A percentile compares a stretch with the other conserved stretches of the same genome.
Evolutionary conservation across 345 rosid genomes (phyloP).

Genomic region (Isatis tinctoria): DNA sequence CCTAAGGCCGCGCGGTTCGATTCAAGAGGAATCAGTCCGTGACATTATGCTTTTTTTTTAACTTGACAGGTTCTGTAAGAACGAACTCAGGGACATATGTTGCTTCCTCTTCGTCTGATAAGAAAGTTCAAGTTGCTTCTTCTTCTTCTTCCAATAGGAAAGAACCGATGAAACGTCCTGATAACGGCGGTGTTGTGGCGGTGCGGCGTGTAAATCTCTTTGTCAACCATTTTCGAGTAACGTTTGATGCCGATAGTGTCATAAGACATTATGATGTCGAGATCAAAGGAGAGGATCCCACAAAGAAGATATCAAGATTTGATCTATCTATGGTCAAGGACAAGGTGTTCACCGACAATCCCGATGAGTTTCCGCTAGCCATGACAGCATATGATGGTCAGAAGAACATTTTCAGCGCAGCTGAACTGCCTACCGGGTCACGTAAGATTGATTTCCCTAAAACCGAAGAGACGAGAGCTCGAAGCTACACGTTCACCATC

Average conservation of each 20-base stretch:
- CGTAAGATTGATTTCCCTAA: conserved; percentile 39
- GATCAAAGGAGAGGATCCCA: conserved; percentile 39
- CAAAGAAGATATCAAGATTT: conserved; percentile 41
- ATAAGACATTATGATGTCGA: conserved; percentile 67
- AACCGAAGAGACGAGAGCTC: conserved; percentile 41
- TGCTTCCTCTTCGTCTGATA: conserved; percentile 11
- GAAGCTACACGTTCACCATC: conserved; percentile 38
- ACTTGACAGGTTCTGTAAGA: conserved; percentile 16
- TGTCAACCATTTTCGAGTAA: conserved; percentile 64
- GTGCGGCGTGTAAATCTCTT: conserved; percentile 38
- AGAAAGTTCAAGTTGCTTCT: conserved; percentile 8
- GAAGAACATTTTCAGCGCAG: conserved; percentile 76
- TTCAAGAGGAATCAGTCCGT: no score
- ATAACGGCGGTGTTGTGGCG: conserved; percentile 52
- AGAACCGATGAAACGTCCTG: conserved; percentile 56
- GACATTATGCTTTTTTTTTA: neutral
- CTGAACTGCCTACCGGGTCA: conserved; percentile 46
- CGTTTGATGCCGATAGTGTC: conserved; percentile 32
- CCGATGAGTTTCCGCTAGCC: conserved; percentile 40
- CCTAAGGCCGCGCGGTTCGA: no score
- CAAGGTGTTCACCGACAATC: conserved; percentile 49
- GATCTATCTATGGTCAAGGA: conserved; percentile 45
- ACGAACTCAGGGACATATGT: conserved; percentile 12
- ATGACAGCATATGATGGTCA: conserved; percentile 85
- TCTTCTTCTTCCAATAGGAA: conserved; percentile 8